A percentile compares a stretch with the other conserved stretches of the same genome.
Evolutionary conservation across 345 rosid genomes (phyloP).

Genomic region (Anastatica hierochuntica): DNA sequence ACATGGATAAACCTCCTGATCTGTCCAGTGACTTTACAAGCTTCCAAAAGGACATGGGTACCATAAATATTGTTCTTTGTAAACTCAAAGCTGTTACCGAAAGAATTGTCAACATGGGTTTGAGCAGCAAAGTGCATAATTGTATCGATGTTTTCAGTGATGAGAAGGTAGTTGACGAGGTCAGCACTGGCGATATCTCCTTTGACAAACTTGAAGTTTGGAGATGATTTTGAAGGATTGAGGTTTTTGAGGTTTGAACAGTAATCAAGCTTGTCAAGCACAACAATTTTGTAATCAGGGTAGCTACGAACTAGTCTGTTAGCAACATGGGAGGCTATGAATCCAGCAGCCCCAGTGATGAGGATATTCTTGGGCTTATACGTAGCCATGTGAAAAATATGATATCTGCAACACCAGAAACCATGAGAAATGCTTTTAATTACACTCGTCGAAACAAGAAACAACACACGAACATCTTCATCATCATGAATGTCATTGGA

Average conservation of each 20-base stretch:
- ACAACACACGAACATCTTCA: not conserved
- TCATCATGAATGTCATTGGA: not conserved
- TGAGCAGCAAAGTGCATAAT: slow-evolving; percentile 95
- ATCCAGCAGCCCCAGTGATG: slow-evolving; percentile 82
- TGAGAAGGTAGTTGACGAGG: slow-evolving; percentile 85
- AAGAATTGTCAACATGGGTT: slow-evolving; percentile 81
- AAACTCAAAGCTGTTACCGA: slow-evolving; percentile 88
- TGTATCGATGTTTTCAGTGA: slow-evolving; percentile 79
- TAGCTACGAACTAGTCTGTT: slow-evolving; percentile 61
- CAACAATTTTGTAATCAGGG: slow-evolving; percentile 79
- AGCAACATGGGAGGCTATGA: slow-evolving; percentile 77
- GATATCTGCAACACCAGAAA: slow-evolving; percentile 5
- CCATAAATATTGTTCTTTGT: slow-evolving; percentile 85
- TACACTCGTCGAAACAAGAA: not conserved
- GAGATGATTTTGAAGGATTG: slow-evolving; percentile 52
- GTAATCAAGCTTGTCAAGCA: slow-evolving; percentile 88
- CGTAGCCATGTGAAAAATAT: slow-evolving; percentile 29
- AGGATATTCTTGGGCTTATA: slow-evolving; percentile 74
- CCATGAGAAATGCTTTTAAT: not conserved
- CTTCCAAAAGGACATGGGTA: slow-evolving; percentile 76
- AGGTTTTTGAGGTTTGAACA: slow-evolving; percentile 76
- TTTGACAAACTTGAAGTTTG: slow-evolving; percentile 76
- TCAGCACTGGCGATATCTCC: slow-evolving; percentile 86
- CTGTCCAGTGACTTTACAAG: slow-evolving; percentile 90
- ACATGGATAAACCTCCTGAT: slow-evolving; percentile 86